These are phyloP conservation scores for Pseudogymnoascus sp. DNA, from an alignment of 2,329 filamentous ascomycete genomes.

Conservation along the genomic window DNA sequence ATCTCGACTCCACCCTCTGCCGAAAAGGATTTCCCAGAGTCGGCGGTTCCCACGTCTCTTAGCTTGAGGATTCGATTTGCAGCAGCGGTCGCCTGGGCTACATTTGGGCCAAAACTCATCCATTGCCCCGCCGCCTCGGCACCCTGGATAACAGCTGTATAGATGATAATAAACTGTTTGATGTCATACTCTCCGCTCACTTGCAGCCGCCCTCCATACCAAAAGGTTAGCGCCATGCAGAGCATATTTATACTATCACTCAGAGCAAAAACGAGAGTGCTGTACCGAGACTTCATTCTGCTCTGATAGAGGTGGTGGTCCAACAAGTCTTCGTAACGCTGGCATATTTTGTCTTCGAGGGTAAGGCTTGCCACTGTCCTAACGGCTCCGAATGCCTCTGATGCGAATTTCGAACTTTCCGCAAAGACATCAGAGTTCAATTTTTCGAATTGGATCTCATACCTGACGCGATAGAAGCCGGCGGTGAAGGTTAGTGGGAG, in stretches of 20 bases:
- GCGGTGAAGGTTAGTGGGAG: slow-evolving; percentile 43
- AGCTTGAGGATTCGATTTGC: slow-evolving; percentile 50
- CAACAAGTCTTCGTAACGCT: slow-evolving; percentile 42
- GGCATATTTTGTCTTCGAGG: slow-evolving; percentile 50
- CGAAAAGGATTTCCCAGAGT: slow-evolving; percentile 12
- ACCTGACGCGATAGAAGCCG: slow-evolving; percentile 41
- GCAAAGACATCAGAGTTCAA: slow-evolving; percentile 52
- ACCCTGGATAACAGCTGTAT: slow-evolving; percentile 44
- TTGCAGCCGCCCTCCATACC: slow-evolving; percentile 41
- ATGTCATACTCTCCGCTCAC: slow-evolving; percentile 34
- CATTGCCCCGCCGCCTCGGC: slow-evolving; percentile 47
- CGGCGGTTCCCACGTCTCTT: slow-evolving; percentile 14
- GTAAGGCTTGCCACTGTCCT: slow-evolving; percentile 54
- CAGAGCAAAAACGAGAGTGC: slow-evolving; percentile 44
- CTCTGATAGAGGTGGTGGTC: slow-evolving; percentile 41
- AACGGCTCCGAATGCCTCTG: slow-evolving; percentile 55
- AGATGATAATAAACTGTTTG: slow-evolving; percentile 47
- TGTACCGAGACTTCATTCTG: slow-evolving; percentile 40
- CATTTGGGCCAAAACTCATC: slow-evolving; percentile 46
- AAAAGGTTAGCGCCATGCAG: slow-evolving; percentile 53
- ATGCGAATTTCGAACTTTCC: slow-evolving; percentile 55
- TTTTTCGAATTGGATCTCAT: slow-evolving; percentile 49
- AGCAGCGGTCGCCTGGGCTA: slow-evolving; percentile 50
- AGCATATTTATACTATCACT: slow-evolving; percentile 49
- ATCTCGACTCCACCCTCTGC: slow-evolving; percentile 43